Percentiles rank a stretch among this genome's conserved stretches.
These are phyloP conservation scores for Colletotrichum australisinense DNA, from an alignment of 2,329 filamentous ascomycete genomes.

Conservation along the genomic window DNA sequence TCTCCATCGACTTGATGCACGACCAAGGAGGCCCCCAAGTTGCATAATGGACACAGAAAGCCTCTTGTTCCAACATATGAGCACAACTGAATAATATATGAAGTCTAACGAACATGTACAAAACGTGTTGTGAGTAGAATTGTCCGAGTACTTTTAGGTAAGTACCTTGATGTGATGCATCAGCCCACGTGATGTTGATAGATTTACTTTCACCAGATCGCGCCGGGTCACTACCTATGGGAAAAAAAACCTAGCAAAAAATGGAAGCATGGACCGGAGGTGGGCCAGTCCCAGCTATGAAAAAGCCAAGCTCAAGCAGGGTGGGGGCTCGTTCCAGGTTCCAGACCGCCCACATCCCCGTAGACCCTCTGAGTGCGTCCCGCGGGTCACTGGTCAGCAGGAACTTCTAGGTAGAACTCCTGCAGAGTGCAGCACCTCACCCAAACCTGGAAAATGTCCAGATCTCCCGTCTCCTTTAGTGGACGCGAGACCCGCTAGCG, in stretches of 20 bases:
- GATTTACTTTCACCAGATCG: constrained; percentile 4
- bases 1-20: constrained; percentile 18
- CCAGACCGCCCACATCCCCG: constrained; percentile 32
- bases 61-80: too few relatives aligned
- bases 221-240: neutral
- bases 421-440: neutral
- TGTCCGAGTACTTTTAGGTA: neutral
- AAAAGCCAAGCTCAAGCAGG: neutral
- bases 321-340: constrained; percentile 21
- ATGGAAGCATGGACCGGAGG: constrained; percentile 4
- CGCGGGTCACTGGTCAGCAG: neutral
- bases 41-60: too few relatives aligned
- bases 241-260: neutral
- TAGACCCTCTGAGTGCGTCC: neutral
- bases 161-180: neutral
- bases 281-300: neutral
- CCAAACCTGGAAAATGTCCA: neutral
- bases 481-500: constrained; percentile 18
- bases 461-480: constrained; percentile 8
- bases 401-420: neutral
- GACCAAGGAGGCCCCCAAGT: neutral
- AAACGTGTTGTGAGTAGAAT: neutral
- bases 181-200: neutral
- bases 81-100: too few relatives aligned
- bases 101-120: too few relatives aligned